Base-by-base conservation (phyloP, 441 rosid species). In the Rhodomyrtus psidioides region DNA sequence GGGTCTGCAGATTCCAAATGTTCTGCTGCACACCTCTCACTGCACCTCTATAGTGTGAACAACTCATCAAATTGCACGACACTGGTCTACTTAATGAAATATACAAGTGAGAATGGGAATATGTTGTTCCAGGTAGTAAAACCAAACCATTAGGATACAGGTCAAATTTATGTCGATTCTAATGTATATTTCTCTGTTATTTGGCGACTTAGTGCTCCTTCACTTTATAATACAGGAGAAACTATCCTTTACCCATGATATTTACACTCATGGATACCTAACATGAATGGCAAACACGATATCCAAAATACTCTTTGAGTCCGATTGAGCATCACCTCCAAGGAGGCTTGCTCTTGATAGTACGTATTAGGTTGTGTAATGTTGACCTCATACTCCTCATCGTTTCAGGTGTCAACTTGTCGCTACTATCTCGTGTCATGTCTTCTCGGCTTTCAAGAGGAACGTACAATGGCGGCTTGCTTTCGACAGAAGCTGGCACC, bases 401-500 rank as follows among this genome's bases (percentile, higher is more conserved):
- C 26, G 49, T 34, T 82, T 23, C 92, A 96, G 99, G 99, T 34
- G 99, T 98, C 54, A 98, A 96, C 88, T 91, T 98, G 87, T 94
- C 99, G 3, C 93, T 98, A 83, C 94, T 98, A 14, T 98, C 99
- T 39, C 92, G 98, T 6, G 99, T 96, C 55, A 96, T 98, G 99
- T 96, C 99, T 23, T 96, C 99, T 28, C 92, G 99, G 90, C 98
- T 96, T 57, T 95, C 99, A 2, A 94, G 95, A 7, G 99, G 99
- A 89, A 98, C 99, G 12, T 98, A 93, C 94, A 98, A 98, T 74
- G 99, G 99, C 1, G 99, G 99, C n/a, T 89, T 98, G 58, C 93
- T 98, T 5, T 98, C 99, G 2, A 98, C 99, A 4, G 99, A 98
- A 91, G 99, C 99, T 2, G 99, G 99, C 30, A 98, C 99, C 0